Evolutionary conservation across 2,329 filamentous ascomycete species (phyloP).

Genomic region (Lecanicillium sp.): DNA sequence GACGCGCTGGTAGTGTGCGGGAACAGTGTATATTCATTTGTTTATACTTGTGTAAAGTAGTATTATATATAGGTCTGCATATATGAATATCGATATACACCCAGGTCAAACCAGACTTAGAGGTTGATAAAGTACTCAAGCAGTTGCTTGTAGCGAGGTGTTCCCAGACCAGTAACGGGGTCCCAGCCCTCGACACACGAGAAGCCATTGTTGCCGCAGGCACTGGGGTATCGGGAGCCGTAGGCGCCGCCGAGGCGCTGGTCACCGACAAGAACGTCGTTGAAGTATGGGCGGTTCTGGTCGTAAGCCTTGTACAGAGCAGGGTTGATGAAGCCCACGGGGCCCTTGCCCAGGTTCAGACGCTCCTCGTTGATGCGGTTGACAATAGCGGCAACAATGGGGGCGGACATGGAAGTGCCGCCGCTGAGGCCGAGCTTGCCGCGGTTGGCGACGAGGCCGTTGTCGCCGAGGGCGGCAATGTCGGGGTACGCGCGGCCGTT

Average conservation of each 20-base stretch:
- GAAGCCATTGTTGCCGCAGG: conserved; percentile 19
- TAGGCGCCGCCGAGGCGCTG: conserved; percentile 9
- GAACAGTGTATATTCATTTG: too few relatives aligned
- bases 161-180: conserved; percentile 18
- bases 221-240: conserved; percentile 7
- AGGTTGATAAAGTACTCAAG: conserved; percentile 4
- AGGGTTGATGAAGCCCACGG: conserved; percentile 30
- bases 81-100: too few relatives aligned
- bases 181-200: conserved; percentile 18
- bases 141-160: conserved; percentile 6
- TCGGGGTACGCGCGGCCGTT: conserved; percentile 32
- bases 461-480: conserved; percentile 33
- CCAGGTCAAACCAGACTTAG: not conserved
- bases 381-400: conserved; percentile 13
- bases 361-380: conserved; percentile 26
- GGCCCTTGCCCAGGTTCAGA: conserved; percentile 22
- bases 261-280: conserved; percentile 17
- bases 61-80: too few relatives aligned
- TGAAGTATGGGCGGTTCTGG: conserved; percentile 10
- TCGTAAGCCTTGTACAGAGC: conserved; percentile 13
- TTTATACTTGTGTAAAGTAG: too few relatives aligned
- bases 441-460: conserved; percentile 34
- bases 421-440: conserved; percentile 34
- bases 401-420: conserved; percentile 33
- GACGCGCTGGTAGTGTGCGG: too few relatives aligned